phyloP scores from a whole-genome alignment of 2,329 filamentous ascomycete species.

The Epichloe festucae region DNA sequence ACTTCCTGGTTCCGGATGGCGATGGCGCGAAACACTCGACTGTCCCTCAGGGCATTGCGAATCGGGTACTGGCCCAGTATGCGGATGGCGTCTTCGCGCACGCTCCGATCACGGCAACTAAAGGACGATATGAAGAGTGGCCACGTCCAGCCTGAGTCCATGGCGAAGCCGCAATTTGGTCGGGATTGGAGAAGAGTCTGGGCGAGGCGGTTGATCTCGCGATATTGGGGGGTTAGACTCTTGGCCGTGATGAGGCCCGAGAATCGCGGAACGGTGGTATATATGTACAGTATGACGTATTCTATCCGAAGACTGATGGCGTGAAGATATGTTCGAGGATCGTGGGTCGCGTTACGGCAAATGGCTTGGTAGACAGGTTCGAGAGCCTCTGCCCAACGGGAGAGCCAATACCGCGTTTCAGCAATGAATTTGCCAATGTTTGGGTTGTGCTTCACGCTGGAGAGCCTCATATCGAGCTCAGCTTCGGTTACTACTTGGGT shows the following conservation, averaged over 20 bases:
- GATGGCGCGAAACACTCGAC: conserved; percentile 26
- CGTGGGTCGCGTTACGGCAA: conserved; percentile 11
- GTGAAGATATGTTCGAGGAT: conserved; percentile 18
- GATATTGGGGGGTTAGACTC: conserved; percentile 29
- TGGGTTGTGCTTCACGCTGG: conserved; percentile 18
- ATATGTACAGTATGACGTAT: conserved; percentile 28
- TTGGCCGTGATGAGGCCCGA: conserved; percentile 22
- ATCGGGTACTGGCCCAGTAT: conserved; percentile 28
- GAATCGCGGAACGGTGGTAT: conserved; percentile 25
- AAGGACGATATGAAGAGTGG: conserved; percentile 28
- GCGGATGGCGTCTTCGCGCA: conserved; percentile 26
- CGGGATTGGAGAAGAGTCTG: conserved; percentile 23
- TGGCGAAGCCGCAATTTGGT: conserved; percentile 27
- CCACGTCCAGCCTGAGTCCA: conserved; percentile 34
- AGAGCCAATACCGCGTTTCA: conserved; percentile 25
- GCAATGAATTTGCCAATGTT: conserved; percentile 20
- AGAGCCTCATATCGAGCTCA: conserved; percentile 18
- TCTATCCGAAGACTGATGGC: conserved; percentile 29
- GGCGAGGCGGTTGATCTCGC: conserved; percentile 25
- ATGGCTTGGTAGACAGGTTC: conserved; percentile 21
- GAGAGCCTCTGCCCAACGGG: conserved; percentile 27
- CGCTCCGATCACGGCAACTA: conserved; percentile 25
- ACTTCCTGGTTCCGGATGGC: conserved; percentile 23
- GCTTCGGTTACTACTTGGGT: conserved; percentile 13
- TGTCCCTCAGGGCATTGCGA: conserved; percentile 31